Evolutionary conservation across 495 filamentous ascomycete genomes (phyloP).

Genomic region (Friedmanniomyces simplex): DNA sequence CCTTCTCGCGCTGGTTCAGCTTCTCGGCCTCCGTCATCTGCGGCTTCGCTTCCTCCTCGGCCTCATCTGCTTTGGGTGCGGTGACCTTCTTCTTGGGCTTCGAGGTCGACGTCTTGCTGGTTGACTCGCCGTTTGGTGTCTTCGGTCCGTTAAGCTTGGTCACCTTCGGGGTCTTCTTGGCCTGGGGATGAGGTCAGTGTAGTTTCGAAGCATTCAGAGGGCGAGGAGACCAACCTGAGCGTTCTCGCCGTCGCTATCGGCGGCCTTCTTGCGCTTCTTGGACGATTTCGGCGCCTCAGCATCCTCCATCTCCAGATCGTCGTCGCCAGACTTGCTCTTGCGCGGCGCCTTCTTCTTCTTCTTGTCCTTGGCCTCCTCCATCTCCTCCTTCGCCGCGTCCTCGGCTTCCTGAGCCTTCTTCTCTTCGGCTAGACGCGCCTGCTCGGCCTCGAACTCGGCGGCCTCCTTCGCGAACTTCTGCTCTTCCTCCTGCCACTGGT

Average conservation of each 20-base stretch:
- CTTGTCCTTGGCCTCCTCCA: constrained; percentile 16
- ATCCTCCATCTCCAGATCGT: constrained; percentile 71
- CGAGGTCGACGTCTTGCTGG: constrained; percentile 38
- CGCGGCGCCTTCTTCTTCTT: constrained; percentile 43
- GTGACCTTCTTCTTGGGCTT: constrained; percentile 42
- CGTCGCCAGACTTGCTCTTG: constrained; percentile 52
- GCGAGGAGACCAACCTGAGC: constrained; percentile 47
- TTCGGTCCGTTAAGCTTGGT: constrained; percentile 54
- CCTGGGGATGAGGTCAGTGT: constrained; percentile 24
- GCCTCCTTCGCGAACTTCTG: constrained; percentile 53
- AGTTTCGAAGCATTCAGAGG: background rate
- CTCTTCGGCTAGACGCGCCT: constrained; percentile 34
- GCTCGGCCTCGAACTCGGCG: constrained; percentile 47
- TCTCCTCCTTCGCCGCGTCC: constrained; percentile 34
- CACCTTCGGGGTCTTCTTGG: constrained; percentile 54
- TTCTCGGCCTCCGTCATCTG: constrained; percentile 50
- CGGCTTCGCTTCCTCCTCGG: constrained; percentile 43
- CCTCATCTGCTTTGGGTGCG: constrained; percentile 38
- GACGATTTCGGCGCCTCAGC: constrained; percentile 45
- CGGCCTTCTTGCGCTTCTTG: constrained; percentile 62
- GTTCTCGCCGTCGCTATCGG: constrained; percentile 53
- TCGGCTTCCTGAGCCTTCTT: constrained; percentile 49
- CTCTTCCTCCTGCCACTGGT: constrained; percentile 46
- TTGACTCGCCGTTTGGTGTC: constrained; percentile 34
- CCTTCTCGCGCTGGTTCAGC: constrained; percentile 48